Conservation (phyloP, 345 rosid genomes). For the Boechera divaricarpa region DNA sequence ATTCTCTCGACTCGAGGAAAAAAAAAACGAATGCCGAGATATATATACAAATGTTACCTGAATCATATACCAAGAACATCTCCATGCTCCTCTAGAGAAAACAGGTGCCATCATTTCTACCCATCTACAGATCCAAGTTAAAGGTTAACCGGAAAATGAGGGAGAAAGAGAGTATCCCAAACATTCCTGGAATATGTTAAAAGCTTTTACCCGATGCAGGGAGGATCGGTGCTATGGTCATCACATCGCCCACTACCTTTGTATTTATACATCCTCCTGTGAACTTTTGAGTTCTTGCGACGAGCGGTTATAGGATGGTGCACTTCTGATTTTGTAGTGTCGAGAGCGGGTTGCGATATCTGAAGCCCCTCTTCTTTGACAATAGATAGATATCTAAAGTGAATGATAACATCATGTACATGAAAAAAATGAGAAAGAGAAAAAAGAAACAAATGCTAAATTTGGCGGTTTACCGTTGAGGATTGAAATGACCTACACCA, state of each 20-base stretch:
- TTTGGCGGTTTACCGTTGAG: conserved; percentile 53
- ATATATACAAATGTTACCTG: conserved; percentile 60
- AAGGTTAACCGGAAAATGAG: background rate
- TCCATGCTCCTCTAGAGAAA: conserved; percentile 90
- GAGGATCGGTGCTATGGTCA: conserved; percentile 75
- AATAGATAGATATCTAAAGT: conserved; percentile 64
- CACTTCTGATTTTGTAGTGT: conserved; percentile 70
- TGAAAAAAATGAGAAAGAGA: background rate
- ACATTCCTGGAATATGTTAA: background rate
- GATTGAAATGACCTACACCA: conserved; percentile 78
- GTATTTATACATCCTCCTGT: conserved; percentile 79
- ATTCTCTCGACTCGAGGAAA: background rate
- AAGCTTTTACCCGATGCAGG: conserved; percentile 74
- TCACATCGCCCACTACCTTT: conserved; percentile 82
- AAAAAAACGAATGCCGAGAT: background rate
- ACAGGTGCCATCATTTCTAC: conserved; percentile 99
- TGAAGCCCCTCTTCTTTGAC: conserved; percentile 80
- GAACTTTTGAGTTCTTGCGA: conserved; percentile 54
- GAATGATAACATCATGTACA: conserved; percentile 11
- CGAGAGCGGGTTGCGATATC: conserved; percentile 96
- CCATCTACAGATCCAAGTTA: conserved; percentile 64
- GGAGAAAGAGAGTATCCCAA: background rate
- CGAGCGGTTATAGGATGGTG: conserved; percentile 85
- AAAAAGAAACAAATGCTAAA: background rate
- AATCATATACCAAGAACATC: conserved; percentile 91